Evolutionary conservation across 768 basidiomycete genomes (phyloP).

Genomic region (Termitomyces sp.): DNA sequence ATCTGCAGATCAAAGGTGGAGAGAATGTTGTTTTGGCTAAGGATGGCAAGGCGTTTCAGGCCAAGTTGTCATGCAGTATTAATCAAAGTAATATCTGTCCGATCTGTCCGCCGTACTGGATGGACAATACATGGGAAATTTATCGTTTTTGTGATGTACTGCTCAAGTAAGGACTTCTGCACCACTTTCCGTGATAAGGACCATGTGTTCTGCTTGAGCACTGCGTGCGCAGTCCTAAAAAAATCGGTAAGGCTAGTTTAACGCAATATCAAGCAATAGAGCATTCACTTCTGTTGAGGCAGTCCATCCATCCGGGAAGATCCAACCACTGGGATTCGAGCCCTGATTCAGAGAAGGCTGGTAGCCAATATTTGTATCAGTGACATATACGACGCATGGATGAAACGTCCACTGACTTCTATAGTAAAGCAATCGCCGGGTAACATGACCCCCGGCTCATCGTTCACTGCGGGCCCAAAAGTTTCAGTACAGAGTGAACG

Average conservation of each 20-base stretch:
- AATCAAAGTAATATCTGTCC: background rate
- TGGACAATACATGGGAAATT: background rate
- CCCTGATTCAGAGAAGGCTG: slow-evolving; percentile 82
- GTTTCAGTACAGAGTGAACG: background rate
- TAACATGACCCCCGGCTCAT: slow-evolving; percentile 76
- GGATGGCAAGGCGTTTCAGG: too few relatives aligned
- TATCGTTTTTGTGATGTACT: background rate
- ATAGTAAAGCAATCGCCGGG: slow-evolving; percentile 93
- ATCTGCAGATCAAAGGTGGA: too few relatives aligned
- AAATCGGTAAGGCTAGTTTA: background rate
- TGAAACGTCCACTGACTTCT: slow-evolving; percentile 46
- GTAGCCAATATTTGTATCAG: background rate
- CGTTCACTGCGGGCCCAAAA: slow-evolving; percentile 51
- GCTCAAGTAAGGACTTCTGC: slow-evolving; percentile 70
- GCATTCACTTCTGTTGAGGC: slow-evolving; percentile 73
- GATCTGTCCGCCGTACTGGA: background rate
- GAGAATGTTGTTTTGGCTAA: too few relatives aligned
- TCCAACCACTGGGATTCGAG: slow-evolving; percentile 56
- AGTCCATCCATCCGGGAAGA: slow-evolving; percentile 93
- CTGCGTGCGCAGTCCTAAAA: slow-evolving; percentile 71
- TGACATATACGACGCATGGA: background rate
- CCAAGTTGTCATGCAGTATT: too few relatives aligned
- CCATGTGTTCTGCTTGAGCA: slow-evolving; percentile 87
- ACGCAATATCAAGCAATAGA: background rate
- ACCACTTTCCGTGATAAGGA: slow-evolving; percentile 75